Evolutionary conservation across 179 eudicot species (phyloP).

Genomic region (Corrigiola litoralis): DNA sequence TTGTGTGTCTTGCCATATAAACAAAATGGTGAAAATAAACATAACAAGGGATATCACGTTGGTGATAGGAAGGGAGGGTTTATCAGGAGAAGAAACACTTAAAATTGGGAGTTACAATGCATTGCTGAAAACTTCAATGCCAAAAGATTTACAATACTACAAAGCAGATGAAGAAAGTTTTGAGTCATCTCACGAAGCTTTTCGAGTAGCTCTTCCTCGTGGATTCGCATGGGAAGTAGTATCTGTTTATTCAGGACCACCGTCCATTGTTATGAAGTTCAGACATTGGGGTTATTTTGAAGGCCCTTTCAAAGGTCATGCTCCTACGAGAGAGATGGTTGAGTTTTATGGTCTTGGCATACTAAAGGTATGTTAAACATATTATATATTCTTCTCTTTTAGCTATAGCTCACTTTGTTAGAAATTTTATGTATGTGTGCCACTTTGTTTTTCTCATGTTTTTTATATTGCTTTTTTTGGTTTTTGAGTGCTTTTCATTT

Average conservation of each 20-base stretch:
- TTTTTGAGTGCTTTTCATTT: no score
- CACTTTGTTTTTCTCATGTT: no score
- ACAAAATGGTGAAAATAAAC: no score
- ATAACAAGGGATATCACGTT: no score
- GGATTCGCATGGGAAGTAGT: slow-evolving; percentile 87
- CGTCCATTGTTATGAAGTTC: slow-evolving; percentile 64
- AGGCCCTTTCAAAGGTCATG: slow-evolving; percentile 75
- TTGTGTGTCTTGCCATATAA: no score
- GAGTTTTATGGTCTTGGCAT: slow-evolving; percentile 68
- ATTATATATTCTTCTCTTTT: neutral
- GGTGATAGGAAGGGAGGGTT: slow-evolving; percentile 54
- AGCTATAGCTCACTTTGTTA: no score
- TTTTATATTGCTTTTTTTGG: no score
- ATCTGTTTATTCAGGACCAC: slow-evolving; percentile 70
- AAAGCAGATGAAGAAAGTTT: slow-evolving; percentile 71
- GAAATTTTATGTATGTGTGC: neutral
- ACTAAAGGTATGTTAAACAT: slow-evolving; percentile 41
- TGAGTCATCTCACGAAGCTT: slow-evolving; percentile 61
- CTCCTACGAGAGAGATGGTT: slow-evolving; percentile 72
- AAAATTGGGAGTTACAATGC: slow-evolving; percentile 68
- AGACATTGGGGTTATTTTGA: slow-evolving; percentile 94
- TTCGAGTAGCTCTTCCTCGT: slow-evolving; percentile 65
- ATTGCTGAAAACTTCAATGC: slow-evolving; percentile 55
- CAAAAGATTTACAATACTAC: slow-evolving; percentile 58
- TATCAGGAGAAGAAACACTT: slow-evolving; percentile 65